phyloP scores from a whole-genome alignment of 768 basidiomycete species.

The Boletus vinaceobasis region DNA sequence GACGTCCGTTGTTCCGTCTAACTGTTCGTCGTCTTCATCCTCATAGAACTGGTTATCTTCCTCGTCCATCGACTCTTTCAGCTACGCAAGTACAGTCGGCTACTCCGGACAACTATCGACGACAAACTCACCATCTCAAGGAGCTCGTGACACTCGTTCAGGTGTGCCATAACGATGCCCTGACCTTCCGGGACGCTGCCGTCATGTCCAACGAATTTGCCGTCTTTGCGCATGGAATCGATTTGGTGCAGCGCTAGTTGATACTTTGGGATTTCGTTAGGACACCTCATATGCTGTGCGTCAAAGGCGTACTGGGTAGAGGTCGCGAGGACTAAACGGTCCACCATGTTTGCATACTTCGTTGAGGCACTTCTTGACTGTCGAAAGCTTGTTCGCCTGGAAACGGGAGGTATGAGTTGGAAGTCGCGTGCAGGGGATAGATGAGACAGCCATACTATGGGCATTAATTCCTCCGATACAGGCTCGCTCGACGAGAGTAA shows the following conservation, averaged over 20 bases:
- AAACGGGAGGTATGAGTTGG: neutral
- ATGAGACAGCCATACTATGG: slow-evolving; percentile 56
- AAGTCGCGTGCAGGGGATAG: neutral
- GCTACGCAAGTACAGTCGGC: slow-evolving; percentile 26
- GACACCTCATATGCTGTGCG: neutral
- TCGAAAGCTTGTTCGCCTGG: slow-evolving; percentile 93
- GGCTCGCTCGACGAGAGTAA: slow-evolving; percentile 94
- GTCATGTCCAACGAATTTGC: slow-evolving; percentile 86
- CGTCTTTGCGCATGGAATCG: slow-evolving; percentile 88
- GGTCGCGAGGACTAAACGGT: slow-evolving; percentile 84
- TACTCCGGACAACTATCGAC: neutral
- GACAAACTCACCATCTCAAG: slow-evolving; percentile 76
- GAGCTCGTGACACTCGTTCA: slow-evolving; percentile 94
- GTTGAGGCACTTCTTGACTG: slow-evolving; percentile 94
- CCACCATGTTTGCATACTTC: slow-evolving; percentile 96
- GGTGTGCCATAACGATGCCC: slow-evolving; percentile 91
- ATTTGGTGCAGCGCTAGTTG: slow-evolving; percentile 95
- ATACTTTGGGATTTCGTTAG: slow-evolving; percentile 50
- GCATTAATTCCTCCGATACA: slow-evolving; percentile 97
- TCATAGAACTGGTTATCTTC: slow-evolving; percentile 58
- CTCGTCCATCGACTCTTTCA: slow-evolving; percentile 81
- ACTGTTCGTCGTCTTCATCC: slow-evolving; percentile 41
- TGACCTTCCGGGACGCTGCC: slow-evolving; percentile 94
- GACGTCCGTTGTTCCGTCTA: slow-evolving; percentile 12
- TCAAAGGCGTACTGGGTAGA: slow-evolving; percentile 74